Conservation (phyloP, 495 filamentous ascomycete genomes). For the Aspergillus olivimuriae region DNA sequence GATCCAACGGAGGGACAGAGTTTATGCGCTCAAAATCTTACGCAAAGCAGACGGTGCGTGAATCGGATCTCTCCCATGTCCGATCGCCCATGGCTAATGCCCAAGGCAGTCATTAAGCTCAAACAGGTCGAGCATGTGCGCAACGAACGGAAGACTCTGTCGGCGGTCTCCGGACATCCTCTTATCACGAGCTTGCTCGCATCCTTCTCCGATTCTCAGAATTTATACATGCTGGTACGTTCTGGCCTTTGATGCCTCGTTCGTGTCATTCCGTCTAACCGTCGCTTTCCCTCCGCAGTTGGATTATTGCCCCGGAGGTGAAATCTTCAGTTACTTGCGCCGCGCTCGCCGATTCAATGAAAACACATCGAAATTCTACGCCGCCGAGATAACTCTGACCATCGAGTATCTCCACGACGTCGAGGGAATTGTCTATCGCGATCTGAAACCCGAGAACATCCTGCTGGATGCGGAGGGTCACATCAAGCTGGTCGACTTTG, state of each 20-base stretch:
- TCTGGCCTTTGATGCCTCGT: background rate
- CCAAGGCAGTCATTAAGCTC: slow-evolving; percentile 70
- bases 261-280: background rate
- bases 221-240: slow-evolving; percentile 83
- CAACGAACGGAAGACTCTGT: slow-evolving; percentile 83
- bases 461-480: slow-evolving; percentile 88
- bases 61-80: background rate
- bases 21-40: slow-evolving; percentile 90
- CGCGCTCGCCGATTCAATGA: slow-evolving; percentile 81
- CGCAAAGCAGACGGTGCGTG: slow-evolving; percentile 73
- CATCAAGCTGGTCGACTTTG: slow-evolving; percentile 96
- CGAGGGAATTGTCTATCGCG: slow-evolving; percentile 83
- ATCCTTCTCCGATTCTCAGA: slow-evolving; percentile 84
- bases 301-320: slow-evolving; percentile 89
- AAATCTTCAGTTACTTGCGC: slow-evolving; percentile 91
- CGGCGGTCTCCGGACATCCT: slow-evolving; percentile 83
- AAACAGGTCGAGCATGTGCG: slow-evolving; percentile 98
- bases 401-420: slow-evolving; percentile 86
- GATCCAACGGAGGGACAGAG: slow-evolving; percentile 54
- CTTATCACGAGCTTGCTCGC: slow-evolving; percentile 91
- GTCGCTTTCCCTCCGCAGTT: slow-evolving; percentile 41
- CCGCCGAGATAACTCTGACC: slow-evolving; percentile 88
- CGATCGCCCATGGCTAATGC: background rate
- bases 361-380: slow-evolving; percentile 83
- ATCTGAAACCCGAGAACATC: slow-evolving; percentile 95